Evolutionary conservation across 164 flowering plant genomes (phyloP), one percentile per base, ranked within the genome.

Genomic region (grape (Vitis vinifera)): DNA sequence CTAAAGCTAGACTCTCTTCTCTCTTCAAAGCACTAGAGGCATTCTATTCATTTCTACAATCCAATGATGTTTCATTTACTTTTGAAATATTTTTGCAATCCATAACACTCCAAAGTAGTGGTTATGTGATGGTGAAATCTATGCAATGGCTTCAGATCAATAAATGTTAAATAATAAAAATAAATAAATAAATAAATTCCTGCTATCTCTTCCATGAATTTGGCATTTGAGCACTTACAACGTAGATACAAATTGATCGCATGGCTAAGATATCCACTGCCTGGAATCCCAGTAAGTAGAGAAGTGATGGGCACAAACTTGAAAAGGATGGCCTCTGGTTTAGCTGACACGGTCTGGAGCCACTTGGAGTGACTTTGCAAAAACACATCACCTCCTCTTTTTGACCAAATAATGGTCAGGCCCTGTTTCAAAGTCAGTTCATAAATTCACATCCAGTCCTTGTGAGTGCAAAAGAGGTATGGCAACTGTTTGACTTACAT

Each of bases 181-280:
- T 19, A 19, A 19, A 31, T 3, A 31, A 31, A 31, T 6, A 37
- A 37, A 37, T 1, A 6, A 37, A 23, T 23, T 23, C 27, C 27
- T 23, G 44, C 44, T 37, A 37, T 37, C 56, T 53, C n/a, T 12
- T 53, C 16, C 56, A 53, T 60, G 12, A 27, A 47, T 56, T 62
- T 6, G 58, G 71, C 14, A 61, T 1, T n/a, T 14, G 68, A 70
- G 61, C 16, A 84, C 98, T 86, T 84, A 93, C 97, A 93, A 59
- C 97, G 90, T 3, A 91, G 82, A 76, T 93, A 93, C 61, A 90
- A 80, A 72, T 93, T 93, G 73, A 93, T 91, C 59, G 97, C 98
- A 86, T 93, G 98, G 78, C 97, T 91, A 49, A 93, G 90, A 79
- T 87, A 93, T 66, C 98, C 98, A 68, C 95, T 91, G 63, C 98